Evolutionary conservation across 2,329 filamentous ascomycete genomes (phyloP).

Genomic region (Calonectria pseudoreteaudii): DNA sequence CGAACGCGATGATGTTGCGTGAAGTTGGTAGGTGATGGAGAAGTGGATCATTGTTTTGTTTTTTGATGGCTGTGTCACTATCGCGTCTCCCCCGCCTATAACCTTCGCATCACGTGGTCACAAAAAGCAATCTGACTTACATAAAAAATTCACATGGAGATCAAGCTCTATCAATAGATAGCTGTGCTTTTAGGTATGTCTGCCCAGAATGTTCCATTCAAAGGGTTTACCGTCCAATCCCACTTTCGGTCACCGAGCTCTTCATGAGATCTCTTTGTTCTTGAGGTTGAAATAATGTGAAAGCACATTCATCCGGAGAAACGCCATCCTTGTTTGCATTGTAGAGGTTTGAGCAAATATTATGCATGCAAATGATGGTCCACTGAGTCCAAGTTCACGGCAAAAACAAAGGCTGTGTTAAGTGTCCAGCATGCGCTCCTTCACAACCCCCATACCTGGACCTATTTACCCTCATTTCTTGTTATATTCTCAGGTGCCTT

Average conservation of each 20-base stretch:
- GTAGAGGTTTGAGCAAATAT: neutral
- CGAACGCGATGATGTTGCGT: neutral
- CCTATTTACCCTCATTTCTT: no score
- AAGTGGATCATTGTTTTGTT: no score
- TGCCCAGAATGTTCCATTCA: neutral
- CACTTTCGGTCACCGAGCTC: neutral
- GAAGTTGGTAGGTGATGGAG: neutral
- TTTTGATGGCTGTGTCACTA: no score
- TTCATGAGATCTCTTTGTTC: neutral
- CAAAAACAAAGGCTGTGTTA: neutral
- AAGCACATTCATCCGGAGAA: neutral
- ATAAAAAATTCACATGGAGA: no score
- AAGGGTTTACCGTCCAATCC: neutral
- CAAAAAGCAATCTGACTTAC: no score
- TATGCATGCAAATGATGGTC: neutral
- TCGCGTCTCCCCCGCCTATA: no score
- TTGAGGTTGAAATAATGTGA: neutral
- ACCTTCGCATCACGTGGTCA: no score
- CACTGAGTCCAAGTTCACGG: neutral
- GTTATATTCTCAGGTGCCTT: no score
- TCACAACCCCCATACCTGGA: neutral
- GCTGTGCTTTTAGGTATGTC: no score
- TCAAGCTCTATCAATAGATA: no score
- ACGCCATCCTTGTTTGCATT: neutral
- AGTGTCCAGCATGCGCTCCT: neutral